Percentiles rank a stretch among this genome's conserved stretches.
These are phyloP conservation scores for Allium cepa DNA, from an alignment of 106 monocot genomes.

Conservation along the genomic window DNA sequence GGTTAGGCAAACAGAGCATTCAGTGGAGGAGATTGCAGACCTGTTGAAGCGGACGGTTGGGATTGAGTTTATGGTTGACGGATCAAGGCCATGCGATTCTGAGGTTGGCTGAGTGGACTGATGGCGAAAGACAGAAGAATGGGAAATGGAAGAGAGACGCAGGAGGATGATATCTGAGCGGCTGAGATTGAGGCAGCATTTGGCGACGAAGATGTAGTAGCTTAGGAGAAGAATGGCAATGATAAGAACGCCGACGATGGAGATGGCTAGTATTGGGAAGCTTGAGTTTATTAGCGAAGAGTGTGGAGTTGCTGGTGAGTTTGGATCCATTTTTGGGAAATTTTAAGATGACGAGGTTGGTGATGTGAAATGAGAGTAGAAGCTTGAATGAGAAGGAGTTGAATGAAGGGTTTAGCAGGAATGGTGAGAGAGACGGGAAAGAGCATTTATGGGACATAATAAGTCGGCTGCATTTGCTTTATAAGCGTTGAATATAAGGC, in stretches of 20 bases:
- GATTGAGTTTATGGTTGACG: slow-evolving; percentile 27
- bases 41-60: slow-evolving; percentile 15
- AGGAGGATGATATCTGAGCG: slow-evolving; percentile 5
- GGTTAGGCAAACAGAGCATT: slow-evolving; percentile 57
- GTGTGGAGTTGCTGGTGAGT: slow-evolving; percentile 1
- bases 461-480: too few species aligned
- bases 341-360: too few species aligned
- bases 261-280: slow-evolving; percentile 23
- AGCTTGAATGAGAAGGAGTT: too few species aligned
- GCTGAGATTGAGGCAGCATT: slow-evolving; percentile 28
- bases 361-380: too few species aligned
- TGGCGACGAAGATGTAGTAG: slow-evolving; percentile 41
- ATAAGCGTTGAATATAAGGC: too few species aligned
- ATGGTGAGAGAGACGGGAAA: too few species aligned
- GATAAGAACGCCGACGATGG: slow-evolving; percentile 27
- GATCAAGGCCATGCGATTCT: slow-evolving; percentile 13
- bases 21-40: not conserved
- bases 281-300: not conserved
- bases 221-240: slow-evolving; percentile 29
- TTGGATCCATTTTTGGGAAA: not conserved
- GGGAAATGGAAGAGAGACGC: not conserved
- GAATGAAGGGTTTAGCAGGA: too few species aligned
- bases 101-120: not conserved
- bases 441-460: too few species aligned
- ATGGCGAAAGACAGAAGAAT: not conserved